Conservation (phyloP, 129 eudicot species). For the Helianthus tuberosus region DNA sequence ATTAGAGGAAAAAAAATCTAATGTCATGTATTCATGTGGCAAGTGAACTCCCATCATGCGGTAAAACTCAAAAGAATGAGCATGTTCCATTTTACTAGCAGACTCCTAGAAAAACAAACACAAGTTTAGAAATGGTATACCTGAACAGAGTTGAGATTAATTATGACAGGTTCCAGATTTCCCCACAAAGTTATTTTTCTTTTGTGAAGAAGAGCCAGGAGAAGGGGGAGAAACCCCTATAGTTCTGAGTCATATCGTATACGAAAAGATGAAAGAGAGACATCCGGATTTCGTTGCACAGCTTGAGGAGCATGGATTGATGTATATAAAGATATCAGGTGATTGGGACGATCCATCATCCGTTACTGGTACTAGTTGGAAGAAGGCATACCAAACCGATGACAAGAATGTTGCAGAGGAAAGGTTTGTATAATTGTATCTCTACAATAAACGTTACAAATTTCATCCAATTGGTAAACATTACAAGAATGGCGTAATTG, state of each 20-base stretch:
- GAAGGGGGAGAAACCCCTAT: conserved; percentile 88
- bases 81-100: no score
- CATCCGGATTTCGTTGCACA: conserved; percentile 24
- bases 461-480: no score
- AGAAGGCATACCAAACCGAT: conserved; percentile 59
- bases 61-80: no score
- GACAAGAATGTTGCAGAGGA: conserved; percentile 80
- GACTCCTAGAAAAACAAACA: no score
- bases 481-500: not conserved
- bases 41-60: no score
- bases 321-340: conserved; percentile 41
- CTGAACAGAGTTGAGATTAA: no score
- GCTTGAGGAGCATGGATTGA: conserved; percentile 31
- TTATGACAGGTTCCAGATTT: conserved; percentile 52
- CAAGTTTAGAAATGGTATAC: no score
- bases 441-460: no score
- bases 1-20: no score
- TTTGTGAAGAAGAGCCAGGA: conserved; percentile 79
- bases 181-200: conserved; percentile 79
- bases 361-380: conserved; percentile 78
- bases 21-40: no score
- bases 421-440: conserved; percentile 37
- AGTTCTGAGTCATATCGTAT: conserved; percentile 61
- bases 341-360: conserved; percentile 71
- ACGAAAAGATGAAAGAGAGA: conserved; percentile 31